These are phyloP conservation scores for Cicer pinnatifidum DNA, from an alignment of 306 rosid species.

Conservation along the genomic window DNA sequence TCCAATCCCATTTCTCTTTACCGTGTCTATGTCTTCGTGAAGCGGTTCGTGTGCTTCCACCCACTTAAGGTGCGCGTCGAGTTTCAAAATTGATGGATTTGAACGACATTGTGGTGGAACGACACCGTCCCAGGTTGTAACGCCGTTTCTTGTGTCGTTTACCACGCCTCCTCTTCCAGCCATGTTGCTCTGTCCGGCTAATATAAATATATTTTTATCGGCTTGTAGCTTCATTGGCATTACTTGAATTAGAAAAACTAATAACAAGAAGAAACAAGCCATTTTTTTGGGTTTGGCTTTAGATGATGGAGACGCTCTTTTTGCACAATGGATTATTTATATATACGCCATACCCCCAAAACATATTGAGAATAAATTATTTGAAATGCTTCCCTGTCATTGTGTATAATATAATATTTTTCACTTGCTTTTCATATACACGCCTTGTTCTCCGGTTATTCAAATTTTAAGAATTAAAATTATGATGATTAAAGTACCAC, in stretches of 20 bases:
- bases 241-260: constrained; percentile 14
- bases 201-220: constrained; percentile 56
- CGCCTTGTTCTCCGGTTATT: not conserved
- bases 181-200: constrained; percentile 99
- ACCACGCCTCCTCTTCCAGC: constrained; percentile 84
- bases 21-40: constrained; percentile 57
- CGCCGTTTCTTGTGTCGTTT: constrained; percentile 42
- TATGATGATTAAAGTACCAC: not conserved
- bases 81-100: constrained; percentile 52
- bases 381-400: not conserved
- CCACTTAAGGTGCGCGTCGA: constrained; percentile 63
- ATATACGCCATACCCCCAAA: not conserved
- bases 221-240: constrained; percentile 26
- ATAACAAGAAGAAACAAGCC: constrained; percentile 17
- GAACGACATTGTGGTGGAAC: constrained; percentile 59
- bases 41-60: constrained; percentile 77
- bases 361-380: not conserved
- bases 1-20: constrained; percentile 50
- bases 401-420: not conserved
- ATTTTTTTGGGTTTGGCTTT: not conserved
- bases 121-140: constrained; percentile 64
- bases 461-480: not conserved
- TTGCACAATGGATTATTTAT: not conserved
- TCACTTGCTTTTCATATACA: not conserved
- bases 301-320: not conserved